Percentiles rank a stretch among this genome's conserved stretches.
These are phyloP conservation scores for Hypoxylon lenormandii DNA, from an alignment of 495 filamentous ascomycete genomes.

Conservation along the genomic window DNA sequence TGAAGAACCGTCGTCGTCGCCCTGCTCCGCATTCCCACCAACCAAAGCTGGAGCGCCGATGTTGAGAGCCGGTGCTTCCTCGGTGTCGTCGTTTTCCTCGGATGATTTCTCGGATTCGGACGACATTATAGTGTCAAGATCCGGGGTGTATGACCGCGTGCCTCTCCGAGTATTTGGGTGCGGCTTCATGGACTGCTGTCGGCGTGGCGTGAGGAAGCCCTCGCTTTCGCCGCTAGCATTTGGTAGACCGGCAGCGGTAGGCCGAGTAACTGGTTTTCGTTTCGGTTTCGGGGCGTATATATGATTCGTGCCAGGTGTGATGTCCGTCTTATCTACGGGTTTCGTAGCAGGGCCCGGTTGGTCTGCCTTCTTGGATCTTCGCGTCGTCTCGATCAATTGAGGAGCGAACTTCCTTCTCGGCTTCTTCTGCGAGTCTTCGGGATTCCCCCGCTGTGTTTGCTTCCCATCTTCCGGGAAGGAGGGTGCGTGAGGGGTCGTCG, in stretches of 20 bases:
- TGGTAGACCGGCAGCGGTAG: slow-evolving; percentile 38
- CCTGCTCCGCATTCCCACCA: slow-evolving; percentile 25
- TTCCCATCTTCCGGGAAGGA: slow-evolving; percentile 27
- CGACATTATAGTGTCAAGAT: slow-evolving; percentile 55
- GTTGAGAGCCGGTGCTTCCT: slow-evolving; percentile 38
- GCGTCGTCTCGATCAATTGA: slow-evolving; percentile 75
- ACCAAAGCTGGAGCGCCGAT: slow-evolving; percentile 50
- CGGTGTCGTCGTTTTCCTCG: slow-evolving; percentile 49
- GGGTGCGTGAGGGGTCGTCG: slow-evolving; percentile 53
- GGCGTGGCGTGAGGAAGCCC: slow-evolving; percentile 44
- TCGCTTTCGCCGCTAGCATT: slow-evolving; percentile 37
- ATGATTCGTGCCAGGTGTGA: slow-evolving; percentile 69
- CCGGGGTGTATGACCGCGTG: slow-evolving; percentile 57
- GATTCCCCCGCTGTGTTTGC: slow-evolving; percentile 28
- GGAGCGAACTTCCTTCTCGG: slow-evolving; percentile 67
- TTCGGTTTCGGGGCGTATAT: slow-evolving; percentile 64
- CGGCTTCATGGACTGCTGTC: slow-evolving; percentile 55
- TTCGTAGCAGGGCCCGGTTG: slow-evolving; percentile 64
- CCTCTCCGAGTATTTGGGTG: slow-evolving; percentile 56
- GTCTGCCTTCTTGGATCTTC: slow-evolving; percentile 66
- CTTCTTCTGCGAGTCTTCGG: slow-evolving; percentile 35
- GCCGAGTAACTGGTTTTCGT: slow-evolving; percentile 46
- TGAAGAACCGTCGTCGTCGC: slow-evolving; percentile 49
- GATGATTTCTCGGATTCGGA: slow-evolving; percentile 53
- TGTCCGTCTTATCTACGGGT: slow-evolving; percentile 68